Evolutionary conservation across 192 early-diverging fungal species (phyloP), one percentile per base, ranked within the genome.

Genomic region (Chytriomyces sp.): DNA sequence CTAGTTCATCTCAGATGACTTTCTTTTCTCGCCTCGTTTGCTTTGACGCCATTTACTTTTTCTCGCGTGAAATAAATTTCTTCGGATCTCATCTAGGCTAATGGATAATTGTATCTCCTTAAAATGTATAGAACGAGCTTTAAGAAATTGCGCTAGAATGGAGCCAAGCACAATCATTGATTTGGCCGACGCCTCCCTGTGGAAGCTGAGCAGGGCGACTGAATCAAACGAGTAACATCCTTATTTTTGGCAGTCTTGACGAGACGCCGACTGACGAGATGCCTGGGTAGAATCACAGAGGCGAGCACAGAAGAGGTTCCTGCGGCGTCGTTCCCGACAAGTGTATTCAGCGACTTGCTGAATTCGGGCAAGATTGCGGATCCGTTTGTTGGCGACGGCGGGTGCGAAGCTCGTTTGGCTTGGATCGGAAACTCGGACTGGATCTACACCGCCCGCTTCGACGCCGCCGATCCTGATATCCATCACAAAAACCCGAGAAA

Each of bases 301-400:
- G 22, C 28, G 56, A 17, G 10, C n/a, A 26, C n/a, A 8, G n/a
- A 26, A 57, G n/a, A 5, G 6, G n/a, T 30, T 30, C 10, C 17
- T 28, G 17, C 10, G 19, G n/a, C 6, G n/a, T 57, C 55, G 2
- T 14, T 55, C 22, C 65, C 65, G 10, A 55, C 37, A 8, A 33
- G 55, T 28, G 52, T 68, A 12, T 12, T 19, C 39, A 6, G 10
- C 64, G 64, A 66, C 38, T 55, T 75, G 4, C n/a, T 69, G 26
- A 26, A 28, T n/a, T 17, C 52, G n/a, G 57, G 57, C n/a, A 17
- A n/a, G 28, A 66, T 75, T 33, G 19, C 53, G 33, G 73, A 75
- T 36, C 74, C 74, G 0, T 71, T 75, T 38, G 38, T 38, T 5
- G 63, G 39, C 17, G 31, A 12, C 25, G 8, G 26, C 38, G 73